phyloP scores from a whole-genome alignment of 139 green algal species.

The Marvania coccoides region DNA sequence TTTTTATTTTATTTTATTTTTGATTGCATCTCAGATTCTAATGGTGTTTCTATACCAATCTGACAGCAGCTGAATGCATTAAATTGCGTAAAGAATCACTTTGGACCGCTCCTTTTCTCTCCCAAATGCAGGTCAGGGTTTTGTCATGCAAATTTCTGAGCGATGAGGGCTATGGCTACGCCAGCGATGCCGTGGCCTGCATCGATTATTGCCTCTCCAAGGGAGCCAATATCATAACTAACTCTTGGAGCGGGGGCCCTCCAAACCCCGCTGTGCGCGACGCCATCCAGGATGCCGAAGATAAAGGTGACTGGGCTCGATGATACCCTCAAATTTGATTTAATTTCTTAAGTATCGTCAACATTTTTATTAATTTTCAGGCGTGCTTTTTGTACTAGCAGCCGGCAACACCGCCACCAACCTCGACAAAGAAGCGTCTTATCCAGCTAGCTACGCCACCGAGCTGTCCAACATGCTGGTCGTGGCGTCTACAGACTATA shows the following conservation, averaged over 20 bases:
- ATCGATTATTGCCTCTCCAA: constrained; percentile 9
- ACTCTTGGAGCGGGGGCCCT: constrained; percentile 9
- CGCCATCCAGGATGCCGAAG: neutral
- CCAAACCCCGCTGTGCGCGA: constrained; percentile 3
- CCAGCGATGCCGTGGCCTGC: constrained; percentile 6
- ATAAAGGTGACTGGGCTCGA: too few species aligned
- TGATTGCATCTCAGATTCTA: too few species aligned
- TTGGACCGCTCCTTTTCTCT: too few species aligned
- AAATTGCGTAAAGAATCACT: too few species aligned
- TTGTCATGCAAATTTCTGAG: constrained; percentile 19
- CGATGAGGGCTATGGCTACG: constrained; percentile 1
- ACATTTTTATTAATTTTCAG: too few species aligned
- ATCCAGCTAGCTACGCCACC: neutral
- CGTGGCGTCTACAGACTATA: neutral
- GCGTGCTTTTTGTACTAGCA: neutral
- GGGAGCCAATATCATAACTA: constrained; percentile 4
- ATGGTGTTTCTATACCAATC: too few species aligned
- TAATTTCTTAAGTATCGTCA: too few species aligned
- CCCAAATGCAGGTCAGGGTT: too few species aligned
- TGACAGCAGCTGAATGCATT: too few species aligned
- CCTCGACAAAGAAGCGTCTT: neutral
- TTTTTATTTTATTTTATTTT: too few species aligned
- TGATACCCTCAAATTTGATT: too few species aligned
- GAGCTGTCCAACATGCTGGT: neutral
- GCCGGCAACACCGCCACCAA: neutral